Conservation (phyloP, 2,329 filamentous ascomycete genomes). For the Zasmidium citrigriseum region DNA sequence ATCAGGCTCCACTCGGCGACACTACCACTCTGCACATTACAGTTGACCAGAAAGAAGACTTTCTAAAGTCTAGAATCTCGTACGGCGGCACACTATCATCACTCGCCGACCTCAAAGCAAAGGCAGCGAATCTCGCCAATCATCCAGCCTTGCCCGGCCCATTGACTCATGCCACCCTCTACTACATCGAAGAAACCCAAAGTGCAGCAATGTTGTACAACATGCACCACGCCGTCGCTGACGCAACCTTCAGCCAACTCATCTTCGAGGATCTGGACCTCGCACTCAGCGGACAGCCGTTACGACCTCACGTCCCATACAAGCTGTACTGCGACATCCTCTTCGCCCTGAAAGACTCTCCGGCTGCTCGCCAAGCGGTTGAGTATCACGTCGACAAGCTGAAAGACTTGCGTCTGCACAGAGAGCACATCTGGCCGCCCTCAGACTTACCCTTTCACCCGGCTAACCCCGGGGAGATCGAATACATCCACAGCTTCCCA, state of each 20-base stretch:
- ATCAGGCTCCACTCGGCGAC: no score
- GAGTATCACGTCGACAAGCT: background rate
- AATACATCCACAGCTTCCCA: background rate
- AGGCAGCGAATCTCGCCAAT: constrained; percentile 12
- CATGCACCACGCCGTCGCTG: constrained; percentile 15
- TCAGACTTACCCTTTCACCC: background rate
- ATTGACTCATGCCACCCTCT: constrained; percentile 8
- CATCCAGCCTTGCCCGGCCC: constrained; percentile 14
- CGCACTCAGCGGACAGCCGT: no score
- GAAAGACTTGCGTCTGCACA: background rate
- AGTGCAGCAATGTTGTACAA: constrained; percentile 8
- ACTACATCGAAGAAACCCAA: constrained; percentile 6
- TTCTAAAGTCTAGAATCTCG: background rate
- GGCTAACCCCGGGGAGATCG: background rate
- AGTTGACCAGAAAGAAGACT: background rate
- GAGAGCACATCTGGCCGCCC: background rate
- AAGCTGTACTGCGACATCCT: background rate
- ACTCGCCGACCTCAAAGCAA: background rate
- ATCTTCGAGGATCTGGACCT: constrained; percentile 10
- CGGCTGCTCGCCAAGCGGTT: background rate
- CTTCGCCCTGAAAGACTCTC: background rate
- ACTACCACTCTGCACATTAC: background rate
- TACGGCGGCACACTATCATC: background rate
- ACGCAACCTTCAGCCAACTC: constrained; percentile 5
- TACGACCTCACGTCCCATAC: background rate